A percentile compares a stretch with the other conserved stretches of the same genome.
Conservation (phyloP, 768 basidiomycete genomes). For the Chiua virens region DNA sequence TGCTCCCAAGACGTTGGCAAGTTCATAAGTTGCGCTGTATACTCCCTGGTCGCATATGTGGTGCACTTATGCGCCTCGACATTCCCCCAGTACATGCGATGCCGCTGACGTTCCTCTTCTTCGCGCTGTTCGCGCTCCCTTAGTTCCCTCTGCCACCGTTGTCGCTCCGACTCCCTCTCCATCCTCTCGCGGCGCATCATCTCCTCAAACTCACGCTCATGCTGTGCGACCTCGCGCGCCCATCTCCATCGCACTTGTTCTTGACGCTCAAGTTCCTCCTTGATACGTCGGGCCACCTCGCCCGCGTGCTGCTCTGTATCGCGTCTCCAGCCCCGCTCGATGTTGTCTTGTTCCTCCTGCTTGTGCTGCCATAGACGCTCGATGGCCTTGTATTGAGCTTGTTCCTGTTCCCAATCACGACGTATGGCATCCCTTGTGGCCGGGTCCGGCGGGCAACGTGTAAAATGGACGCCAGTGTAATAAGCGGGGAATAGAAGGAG, state of each 20-base stretch:
- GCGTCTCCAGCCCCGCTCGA: conserved; percentile 2
- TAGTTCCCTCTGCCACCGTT: too few species aligned
- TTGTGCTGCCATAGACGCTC: conserved; percentile 2
- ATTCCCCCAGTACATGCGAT: too few species aligned
- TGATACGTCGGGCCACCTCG: neutral
- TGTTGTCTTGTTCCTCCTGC: neutral
- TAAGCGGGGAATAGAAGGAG: neutral
- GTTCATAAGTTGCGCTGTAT: too few species aligned
- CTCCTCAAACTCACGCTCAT: too few species aligned
- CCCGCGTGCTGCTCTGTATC: neutral
- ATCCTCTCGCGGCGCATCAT: too few species aligned
- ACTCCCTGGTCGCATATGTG: too few species aligned
- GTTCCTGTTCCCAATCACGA: neutral
- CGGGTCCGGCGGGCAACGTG: neutral
- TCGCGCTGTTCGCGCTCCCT: too few species aligned
- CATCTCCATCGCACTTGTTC: too few species aligned
- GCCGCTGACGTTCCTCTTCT: too few species aligned
- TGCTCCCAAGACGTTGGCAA: conserved; percentile 21
- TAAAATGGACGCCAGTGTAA: neutral
- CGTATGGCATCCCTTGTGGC: neutral
- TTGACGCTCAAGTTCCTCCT: conserved; percentile 2
- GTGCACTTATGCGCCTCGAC: too few species aligned
- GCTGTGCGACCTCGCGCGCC: too few species aligned
- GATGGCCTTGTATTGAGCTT: neutral
- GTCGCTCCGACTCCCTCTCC: too few species aligned